Evolutionary conservation across 257 asterid species (phyloP).

Genomic region (Coffea eugenioides): DNA sequence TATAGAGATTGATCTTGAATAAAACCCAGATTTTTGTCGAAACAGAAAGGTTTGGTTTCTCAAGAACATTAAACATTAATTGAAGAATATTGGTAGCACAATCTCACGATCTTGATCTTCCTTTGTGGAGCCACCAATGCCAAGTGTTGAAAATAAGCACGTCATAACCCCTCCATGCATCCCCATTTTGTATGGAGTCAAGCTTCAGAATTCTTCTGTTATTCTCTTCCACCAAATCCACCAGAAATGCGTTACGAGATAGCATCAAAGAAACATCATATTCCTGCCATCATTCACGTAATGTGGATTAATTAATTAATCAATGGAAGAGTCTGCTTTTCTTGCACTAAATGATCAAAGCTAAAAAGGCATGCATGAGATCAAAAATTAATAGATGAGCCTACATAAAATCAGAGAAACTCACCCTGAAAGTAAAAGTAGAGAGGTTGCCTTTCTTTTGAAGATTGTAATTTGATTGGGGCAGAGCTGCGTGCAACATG

Average conservation of each 20-base stretch:
- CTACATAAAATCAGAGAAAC: background rate
- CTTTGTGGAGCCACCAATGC: conserved; percentile 95
- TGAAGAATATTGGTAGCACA: background rate
- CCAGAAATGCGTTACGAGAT: conserved; percentile 64
- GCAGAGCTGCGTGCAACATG: conserved; percentile 60
- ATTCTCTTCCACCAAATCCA: conserved; percentile 49
- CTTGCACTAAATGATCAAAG: background rate
- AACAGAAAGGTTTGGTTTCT: background rate
- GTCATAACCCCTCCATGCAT: conserved; percentile 61
- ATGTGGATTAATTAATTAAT: background rate
- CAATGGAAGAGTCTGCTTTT: too few relatives aligned
- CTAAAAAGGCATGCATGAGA: background rate
- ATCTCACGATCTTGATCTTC: conserved; percentile 55
- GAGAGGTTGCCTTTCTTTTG: conserved; percentile 47
- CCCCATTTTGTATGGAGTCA: conserved; percentile 58
- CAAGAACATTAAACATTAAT: background rate
- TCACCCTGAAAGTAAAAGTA: conserved; percentile 45
- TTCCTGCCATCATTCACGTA: conserved; percentile 40
- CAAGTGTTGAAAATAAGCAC: conserved; percentile 78
- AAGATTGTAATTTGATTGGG: conserved; percentile 39
- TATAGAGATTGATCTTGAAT: background rate
- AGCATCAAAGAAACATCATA: conserved; percentile 46
- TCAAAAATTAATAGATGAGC: background rate
- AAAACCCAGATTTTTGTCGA: background rate
- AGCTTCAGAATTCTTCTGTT: conserved; percentile 52